Conservation (phyloP, 2,329 filamentous ascomycete genomes). For the Aaosphaeria pasadenensis region DNA sequence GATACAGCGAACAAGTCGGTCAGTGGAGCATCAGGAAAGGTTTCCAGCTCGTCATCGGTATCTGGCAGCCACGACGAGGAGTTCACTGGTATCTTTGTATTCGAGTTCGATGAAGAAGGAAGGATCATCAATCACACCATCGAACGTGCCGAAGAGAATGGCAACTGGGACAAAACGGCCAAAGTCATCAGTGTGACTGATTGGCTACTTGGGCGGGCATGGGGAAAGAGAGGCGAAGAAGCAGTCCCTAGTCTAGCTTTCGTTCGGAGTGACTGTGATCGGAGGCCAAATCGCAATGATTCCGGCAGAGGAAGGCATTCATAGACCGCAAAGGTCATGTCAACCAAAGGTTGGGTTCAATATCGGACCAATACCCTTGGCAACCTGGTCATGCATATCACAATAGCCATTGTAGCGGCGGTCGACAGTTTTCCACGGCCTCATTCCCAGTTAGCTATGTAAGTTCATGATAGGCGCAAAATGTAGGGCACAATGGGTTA, state of each 20-base stretch:
- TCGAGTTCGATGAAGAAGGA: slow-evolving; percentile 88
- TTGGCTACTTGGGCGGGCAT: slow-evolving; percentile 83
- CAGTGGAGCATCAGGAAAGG: slow-evolving; percentile 53
- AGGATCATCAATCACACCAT: slow-evolving; percentile 86
- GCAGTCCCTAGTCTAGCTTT: slow-evolving; percentile 44
- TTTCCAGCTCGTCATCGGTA: slow-evolving; percentile 35
- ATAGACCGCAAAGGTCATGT: neutral
- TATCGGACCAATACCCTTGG: neutral
- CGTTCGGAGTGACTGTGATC: slow-evolving; percentile 13
- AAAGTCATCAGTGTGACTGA: slow-evolving; percentile 90
- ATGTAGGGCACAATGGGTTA: no score
- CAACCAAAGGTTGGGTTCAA: neutral
- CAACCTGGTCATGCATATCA: no score
- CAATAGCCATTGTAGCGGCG: no score
- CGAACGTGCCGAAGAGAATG: slow-evolving; percentile 82
- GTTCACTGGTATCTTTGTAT: slow-evolving; percentile 90
- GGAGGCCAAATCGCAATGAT: neutral
- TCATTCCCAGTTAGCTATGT: no score
- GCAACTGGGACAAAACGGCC: slow-evolving; percentile 78
- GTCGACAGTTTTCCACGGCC: no score
- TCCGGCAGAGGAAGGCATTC: neutral
- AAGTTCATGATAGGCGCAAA: no score
- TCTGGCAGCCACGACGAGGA: slow-evolving; percentile 50
- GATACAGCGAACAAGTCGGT: slow-evolving; percentile 43
- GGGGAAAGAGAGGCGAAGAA: slow-evolving; percentile 46